These are phyloP conservation scores for Betula pendula DNA, from an alignment of 306 rosid species.

Conservation along the genomic window DNA sequence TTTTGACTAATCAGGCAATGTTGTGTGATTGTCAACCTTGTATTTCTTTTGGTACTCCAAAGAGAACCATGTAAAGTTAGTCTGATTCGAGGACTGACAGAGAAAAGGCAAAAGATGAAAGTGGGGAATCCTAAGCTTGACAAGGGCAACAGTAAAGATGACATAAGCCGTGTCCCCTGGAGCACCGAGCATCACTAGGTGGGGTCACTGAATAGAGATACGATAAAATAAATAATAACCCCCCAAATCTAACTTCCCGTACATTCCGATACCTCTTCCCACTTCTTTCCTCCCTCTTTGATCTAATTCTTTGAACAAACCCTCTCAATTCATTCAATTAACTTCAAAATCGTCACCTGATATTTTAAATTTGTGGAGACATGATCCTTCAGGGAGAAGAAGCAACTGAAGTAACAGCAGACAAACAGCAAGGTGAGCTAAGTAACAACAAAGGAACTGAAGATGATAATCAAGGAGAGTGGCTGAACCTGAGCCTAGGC, in stretches of 20 bases:
- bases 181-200: slow-evolving; percentile 67
- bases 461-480: slow-evolving; percentile 50
- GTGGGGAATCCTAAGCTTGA: slow-evolving; percentile 89
- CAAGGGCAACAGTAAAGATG: slow-evolving; percentile 60
- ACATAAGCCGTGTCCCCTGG: slow-evolving; percentile 62
- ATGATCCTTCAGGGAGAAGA: slow-evolving; percentile 44
- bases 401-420: slow-evolving; percentile 26
- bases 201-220: slow-evolving; percentile 49
- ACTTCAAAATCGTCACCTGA: slow-evolving; percentile 25
- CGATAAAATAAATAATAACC: slow-evolving; percentile 18
- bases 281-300: slow-evolving; percentile 24
- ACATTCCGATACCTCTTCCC: slow-evolving; percentile 29
- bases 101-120: slow-evolving; percentile 40
- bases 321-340: slow-evolving; percentile 26
- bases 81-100: slow-evolving; percentile 37
- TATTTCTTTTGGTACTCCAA: slow-evolving; percentile 44
- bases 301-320: slow-evolving; percentile 36
- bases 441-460: slow-evolving; percentile 36
- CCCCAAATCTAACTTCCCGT: slow-evolving; percentile 42
- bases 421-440: slow-evolving; percentile 33
- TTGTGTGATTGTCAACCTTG: slow-evolving; percentile 48
- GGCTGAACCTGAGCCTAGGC: slow-evolving; percentile 83
- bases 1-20: slow-evolving; percentile 42
- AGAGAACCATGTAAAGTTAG: slow-evolving; percentile 43
- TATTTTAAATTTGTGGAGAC: slow-evolving; percentile 11